These are phyloP conservation scores for Arthrinium phaeospermum DNA, from an alignment of 2,329 filamentous ascomycete genomes.

Conservation along the genomic window DNA sequence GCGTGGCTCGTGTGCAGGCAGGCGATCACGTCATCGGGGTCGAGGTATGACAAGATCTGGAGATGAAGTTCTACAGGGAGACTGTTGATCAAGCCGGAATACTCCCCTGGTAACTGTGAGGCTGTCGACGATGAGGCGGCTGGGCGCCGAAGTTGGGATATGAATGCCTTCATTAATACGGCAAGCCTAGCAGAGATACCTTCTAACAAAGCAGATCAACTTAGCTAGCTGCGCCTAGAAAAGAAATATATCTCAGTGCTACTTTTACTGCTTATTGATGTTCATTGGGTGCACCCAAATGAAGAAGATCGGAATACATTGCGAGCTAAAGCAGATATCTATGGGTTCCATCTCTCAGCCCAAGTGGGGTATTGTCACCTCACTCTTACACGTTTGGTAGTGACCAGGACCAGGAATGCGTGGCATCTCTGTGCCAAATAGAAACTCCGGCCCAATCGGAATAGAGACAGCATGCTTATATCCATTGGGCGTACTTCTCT, in stretches of 20 bases:
- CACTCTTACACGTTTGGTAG: not conserved
- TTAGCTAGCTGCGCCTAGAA: not conserved
- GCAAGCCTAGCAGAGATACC: not conserved
- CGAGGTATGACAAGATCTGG: constrained; percentile 33
- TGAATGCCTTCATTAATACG: not conserved
- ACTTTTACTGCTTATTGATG: not conserved
- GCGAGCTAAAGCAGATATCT: not conserved
- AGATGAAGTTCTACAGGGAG: constrained; percentile 39
- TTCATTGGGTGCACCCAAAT: not conserved
- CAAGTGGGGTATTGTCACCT: not conserved
- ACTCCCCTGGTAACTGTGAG: not conserved
- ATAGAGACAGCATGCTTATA: no score
- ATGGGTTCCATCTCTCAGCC: not conserved
- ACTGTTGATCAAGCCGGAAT: constrained; percentile 29
- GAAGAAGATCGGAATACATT: not conserved
- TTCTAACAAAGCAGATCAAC: not conserved
- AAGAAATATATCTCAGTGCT: not conserved
- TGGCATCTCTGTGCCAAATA: not conserved
- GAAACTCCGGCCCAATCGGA: no score
- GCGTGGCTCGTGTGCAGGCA: constrained; percentile 30
- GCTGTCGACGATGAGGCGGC: not conserved
- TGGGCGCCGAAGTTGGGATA: constrained; percentile 6
- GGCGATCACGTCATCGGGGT: constrained; percentile 32
- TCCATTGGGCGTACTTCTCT: no score
- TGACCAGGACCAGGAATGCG: not conserved